Evolutionary conservation across 257 asterid genomes (phyloP), one percentile per base, ranked within the genome.

Genomic region (Solanum pinnatisectum): DNA sequence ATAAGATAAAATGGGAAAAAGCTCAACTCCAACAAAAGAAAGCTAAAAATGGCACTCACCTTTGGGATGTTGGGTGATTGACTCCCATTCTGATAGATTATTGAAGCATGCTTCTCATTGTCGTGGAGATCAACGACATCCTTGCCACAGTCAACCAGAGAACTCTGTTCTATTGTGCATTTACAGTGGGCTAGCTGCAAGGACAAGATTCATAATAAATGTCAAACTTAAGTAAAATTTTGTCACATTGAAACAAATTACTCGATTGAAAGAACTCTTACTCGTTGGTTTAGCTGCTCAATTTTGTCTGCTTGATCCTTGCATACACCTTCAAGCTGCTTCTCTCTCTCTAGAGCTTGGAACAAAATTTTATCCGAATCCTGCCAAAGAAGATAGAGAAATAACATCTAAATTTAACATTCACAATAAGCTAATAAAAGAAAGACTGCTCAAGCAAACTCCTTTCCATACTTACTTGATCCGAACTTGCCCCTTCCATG

Each of bases 241-340:
- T 85, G 32, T 42, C 81, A 67, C 5, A 67, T 37, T 85, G 8
- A 63, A 44, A 65, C 18, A 63, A 85, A 44, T 67, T 67, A 63
- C 87, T 59, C 68, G 35, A 2, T 84, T 71, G 85, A 49, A 52
- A 37, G 46, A 23, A 36, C 5, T 25, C 68, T 81, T 87, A 97
- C 99, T 98, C 65, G 93, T 89, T 93, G 92, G 90, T 91, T 95
- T 84, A 97, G 92, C 88, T 88, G 91, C 90, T 96, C 95, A 68
- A 97, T 95, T 92, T 92, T 92, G 59, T 95, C 92, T 84, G 94
- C 97, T 92, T 97, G 99, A 42, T 96, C 96, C 91, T 90, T 88
- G 85, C 99, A 97, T 39, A 93, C 85, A 46, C 46, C 89, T 88
- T 93, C 93, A 86, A 97, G 98, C 83, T 94, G 95, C 92, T 92